phyloP scores from a whole-genome alignment of 2,329 filamentous ascomycete species.

The Fusarium sp. region DNA sequence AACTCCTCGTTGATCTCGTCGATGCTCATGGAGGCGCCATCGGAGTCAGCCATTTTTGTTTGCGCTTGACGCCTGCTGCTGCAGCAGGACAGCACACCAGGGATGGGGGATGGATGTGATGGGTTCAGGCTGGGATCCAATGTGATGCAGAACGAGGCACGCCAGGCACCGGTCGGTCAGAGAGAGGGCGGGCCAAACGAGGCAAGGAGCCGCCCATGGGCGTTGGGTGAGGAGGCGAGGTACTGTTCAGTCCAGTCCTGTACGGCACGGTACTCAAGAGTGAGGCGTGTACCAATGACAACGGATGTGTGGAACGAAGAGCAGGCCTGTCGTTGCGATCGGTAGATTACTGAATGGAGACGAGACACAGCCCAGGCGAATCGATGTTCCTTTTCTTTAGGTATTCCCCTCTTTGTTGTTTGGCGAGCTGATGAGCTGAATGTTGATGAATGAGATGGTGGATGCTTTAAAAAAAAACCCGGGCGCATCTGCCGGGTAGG shows the following conservation, averaged over 20 bases:
- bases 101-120: not conserved
- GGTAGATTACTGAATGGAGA: not conserved
- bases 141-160: constrained; percentile 8
- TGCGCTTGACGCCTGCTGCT: constrained; percentile 7
- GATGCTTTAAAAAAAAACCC: not conserved
- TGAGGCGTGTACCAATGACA: not conserved
- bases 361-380: not conserved
- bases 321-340: not conserved
- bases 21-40: constrained; percentile 32
- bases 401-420: not conserved
- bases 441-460: not conserved
- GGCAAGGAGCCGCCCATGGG: constrained; percentile 26
- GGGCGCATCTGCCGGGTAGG: not conserved
- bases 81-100: constrained; percentile 28
- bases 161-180: constrained; percentile 26
- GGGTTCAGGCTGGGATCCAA: not conserved
- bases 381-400: not conserved
- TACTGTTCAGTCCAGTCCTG: not conserved
- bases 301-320: not conserved
- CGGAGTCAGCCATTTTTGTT: constrained; percentile 24
- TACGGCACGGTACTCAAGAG: not conserved
- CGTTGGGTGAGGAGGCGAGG: not conserved
- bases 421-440: not conserved
- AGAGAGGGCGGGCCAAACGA: constrained; percentile 18
- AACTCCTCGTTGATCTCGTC: constrained; percentile 56